These are phyloP conservation scores for Ilex paraguariensis DNA, from an alignment of 305 asterid genomes.

Conservation along the genomic window DNA sequence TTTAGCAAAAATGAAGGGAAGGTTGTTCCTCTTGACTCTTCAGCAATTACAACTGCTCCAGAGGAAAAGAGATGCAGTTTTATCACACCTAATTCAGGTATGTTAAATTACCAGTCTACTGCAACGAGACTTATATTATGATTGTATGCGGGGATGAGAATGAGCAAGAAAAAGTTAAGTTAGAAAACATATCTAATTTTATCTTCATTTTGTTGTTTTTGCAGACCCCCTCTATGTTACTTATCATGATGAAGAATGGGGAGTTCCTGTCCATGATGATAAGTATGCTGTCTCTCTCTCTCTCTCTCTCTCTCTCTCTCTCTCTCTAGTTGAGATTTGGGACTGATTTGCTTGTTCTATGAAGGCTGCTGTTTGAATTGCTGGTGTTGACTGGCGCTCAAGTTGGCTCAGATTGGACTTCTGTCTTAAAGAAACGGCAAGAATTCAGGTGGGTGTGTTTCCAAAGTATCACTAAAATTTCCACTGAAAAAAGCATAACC, in stretches of 20 bases:
- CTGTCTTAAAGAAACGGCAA: conserved; percentile 57
- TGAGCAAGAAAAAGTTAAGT: neutral
- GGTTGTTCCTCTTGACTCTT: conserved; percentile 13
- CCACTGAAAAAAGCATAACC: neutral
- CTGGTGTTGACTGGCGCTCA: conserved; percentile 73
- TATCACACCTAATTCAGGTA: conserved; percentile 81
- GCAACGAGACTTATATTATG: neutral
- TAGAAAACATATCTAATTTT: neutral
- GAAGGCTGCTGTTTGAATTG: conserved; percentile 65
- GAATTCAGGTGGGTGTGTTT: conserved; percentile 32
- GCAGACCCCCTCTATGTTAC: conserved; percentile 65
- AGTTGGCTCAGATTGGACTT: conserved; percentile 82
- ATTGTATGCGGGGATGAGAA: neutral
- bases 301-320: neutral
- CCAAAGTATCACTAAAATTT: neutral
- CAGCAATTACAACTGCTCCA: conserved; percentile 6
- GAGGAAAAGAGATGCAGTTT: conserved; percentile 65
- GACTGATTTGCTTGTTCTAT: conserved; percentile 2
- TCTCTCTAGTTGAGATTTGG: neutral
- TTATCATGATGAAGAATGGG: conserved; percentile 88
- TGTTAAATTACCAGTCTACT: too few species aligned
- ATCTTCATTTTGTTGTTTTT: neutral
- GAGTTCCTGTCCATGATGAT: conserved; percentile 75
- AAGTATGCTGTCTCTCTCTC: conserved; percentile 34
- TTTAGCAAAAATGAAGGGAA: conserved; percentile 35